Percentiles rank a stretch among this genome's conserved stretches.
These are phyloP conservation scores for Fragaria ananassa DNA, from an alignment of 306 rosid species.

Conservation along the genomic window DNA sequence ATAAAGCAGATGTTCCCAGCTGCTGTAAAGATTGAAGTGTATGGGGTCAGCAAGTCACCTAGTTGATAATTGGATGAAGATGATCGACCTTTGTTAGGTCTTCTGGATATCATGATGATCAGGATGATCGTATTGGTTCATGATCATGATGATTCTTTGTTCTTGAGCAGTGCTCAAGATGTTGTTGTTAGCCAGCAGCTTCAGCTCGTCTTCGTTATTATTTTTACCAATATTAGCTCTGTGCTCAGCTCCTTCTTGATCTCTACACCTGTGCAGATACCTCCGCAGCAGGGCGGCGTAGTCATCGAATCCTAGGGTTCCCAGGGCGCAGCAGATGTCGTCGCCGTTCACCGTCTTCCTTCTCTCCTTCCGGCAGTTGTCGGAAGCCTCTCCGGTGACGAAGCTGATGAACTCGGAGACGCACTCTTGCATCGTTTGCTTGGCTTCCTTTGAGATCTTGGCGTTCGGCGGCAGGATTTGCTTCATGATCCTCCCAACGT, in stretches of 20 bases:
- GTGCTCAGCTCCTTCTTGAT: constrained; percentile 15
- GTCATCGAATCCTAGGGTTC: constrained; percentile 24
- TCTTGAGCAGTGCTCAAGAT: not conserved
- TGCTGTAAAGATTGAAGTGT: not conserved
- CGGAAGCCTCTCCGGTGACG: constrained; percentile 30
- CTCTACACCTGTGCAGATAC: constrained; percentile 25
- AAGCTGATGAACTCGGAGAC: constrained; percentile 35
- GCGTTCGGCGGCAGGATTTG: constrained; percentile 28
- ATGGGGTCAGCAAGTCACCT: not conserved
- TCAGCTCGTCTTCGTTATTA: not conserved
- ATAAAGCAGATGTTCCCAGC: not conserved
- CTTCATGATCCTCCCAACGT: constrained; percentile 38
- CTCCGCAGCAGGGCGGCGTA: constrained; percentile 8
- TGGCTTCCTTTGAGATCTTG: constrained; percentile 32
- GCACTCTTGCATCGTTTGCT: constrained; percentile 33
- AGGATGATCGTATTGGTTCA: not conserved
- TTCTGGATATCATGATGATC: not conserved
- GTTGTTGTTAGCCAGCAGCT: constrained; percentile 1
- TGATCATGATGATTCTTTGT: not conserved
- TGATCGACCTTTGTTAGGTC: not conserved
- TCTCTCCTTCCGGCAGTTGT: constrained; percentile 28
- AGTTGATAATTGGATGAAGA: not conserved
- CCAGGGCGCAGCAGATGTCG: constrained; percentile 25
- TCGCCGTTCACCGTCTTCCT: constrained; percentile 29
- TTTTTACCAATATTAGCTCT: not conserved